A percentile compares a stretch with the other conserved stretches of the same genome.
phyloP scores from a whole-genome alignment of 2,329 filamentous ascomycete genomes.

The Aspergillus clavatus region DNA sequence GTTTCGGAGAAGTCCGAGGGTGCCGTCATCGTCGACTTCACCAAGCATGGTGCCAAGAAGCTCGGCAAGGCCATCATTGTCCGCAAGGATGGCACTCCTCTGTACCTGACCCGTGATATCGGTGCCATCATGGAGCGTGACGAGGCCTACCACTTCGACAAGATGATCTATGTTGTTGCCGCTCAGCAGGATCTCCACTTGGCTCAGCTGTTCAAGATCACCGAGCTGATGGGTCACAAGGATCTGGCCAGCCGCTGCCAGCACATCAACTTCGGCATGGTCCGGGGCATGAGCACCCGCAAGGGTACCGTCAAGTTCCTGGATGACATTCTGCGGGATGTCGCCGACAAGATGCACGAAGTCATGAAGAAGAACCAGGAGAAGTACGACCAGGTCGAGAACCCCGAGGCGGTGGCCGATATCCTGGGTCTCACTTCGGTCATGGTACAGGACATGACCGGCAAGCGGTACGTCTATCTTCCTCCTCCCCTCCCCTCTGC shows the following conservation, averaged over 20 bases:
- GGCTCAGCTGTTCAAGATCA: constrained; percentile 61
- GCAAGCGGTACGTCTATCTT: constrained; percentile 64
- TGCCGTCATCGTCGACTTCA: constrained; percentile 64
- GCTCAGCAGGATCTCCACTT: constrained; percentile 62
- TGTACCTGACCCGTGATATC: constrained; percentile 67
- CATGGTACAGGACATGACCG: constrained; percentile 97
- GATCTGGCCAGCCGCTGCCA: constrained; percentile 56
- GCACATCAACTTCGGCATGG: constrained; percentile 64
- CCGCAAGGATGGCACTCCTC: constrained; percentile 62
- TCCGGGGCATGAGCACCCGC: constrained; percentile 60
- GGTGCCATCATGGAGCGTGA: constrained; percentile 61
- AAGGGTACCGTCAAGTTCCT: constrained; percentile 70
- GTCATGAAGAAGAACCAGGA: constrained; percentile 86
- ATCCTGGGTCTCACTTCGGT: constrained; percentile 87
- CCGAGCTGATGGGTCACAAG: constrained; percentile 57
- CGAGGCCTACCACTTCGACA: constrained; percentile 59
- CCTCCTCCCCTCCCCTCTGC: too few species aligned
- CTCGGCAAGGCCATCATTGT: constrained; percentile 63
- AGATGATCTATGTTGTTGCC: constrained; percentile 65
- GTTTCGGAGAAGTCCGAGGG: constrained; percentile 62
- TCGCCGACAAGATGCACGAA: constrained; percentile 94
- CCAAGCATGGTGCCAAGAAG: constrained; percentile 63
- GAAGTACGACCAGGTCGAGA: constrained; percentile 85
- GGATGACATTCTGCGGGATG: constrained; percentile 69
- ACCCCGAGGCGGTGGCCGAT: constrained; percentile 78